These are phyloP conservation scores for Blastomyces percursus DNA, from an alignment of 2,329 filamentous ascomycete species.

Conservation along the genomic window DNA sequence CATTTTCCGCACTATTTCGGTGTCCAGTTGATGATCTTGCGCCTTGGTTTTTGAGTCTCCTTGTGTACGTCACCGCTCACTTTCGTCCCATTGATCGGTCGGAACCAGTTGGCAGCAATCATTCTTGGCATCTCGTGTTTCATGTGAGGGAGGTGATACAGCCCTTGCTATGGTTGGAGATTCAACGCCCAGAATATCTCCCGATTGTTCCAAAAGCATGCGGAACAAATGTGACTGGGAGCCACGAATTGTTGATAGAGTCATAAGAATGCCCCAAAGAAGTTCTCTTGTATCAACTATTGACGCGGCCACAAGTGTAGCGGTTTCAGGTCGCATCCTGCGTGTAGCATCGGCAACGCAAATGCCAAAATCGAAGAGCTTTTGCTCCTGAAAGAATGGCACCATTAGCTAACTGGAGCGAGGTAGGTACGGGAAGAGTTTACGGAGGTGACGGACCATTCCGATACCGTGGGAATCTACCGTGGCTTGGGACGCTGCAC, in stretches of 20 bases:
- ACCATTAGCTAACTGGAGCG: not conserved
- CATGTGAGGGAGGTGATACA: not conserved
- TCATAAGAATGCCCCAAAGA: slow-evolving; percentile 8
- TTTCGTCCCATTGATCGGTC: not conserved
- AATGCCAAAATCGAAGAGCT: slow-evolving; percentile 9
- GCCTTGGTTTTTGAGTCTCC: not conserved
- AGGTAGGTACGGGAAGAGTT: not conserved
- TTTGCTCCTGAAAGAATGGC: slow-evolving; percentile 5
- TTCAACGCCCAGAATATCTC: not conserved
- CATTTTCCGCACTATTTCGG: not conserved
- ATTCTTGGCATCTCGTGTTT: not conserved
- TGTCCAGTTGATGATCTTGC: not conserved
- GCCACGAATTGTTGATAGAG: slow-evolving; percentile 7
- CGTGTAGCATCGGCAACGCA: slow-evolving; percentile 5
- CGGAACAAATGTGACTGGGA: slow-evolving; percentile 8
- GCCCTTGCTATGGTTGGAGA: not conserved
- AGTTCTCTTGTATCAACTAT: slow-evolving; percentile 4
- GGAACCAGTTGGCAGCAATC: slow-evolving; percentile 1
- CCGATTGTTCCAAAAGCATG: not conserved
- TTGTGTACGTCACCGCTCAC: not conserved
- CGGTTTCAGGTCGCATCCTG: not conserved
- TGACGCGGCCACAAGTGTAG: not conserved
- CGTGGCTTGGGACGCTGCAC: slow-evolving; percentile 61
- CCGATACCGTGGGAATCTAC: slow-evolving; percentile 67
- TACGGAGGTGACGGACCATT: slow-evolving; percentile 45